A percentile compares a stretch with the other conserved stretches of the same genome.
Conservation (phyloP, 768 basidiomycete genomes). For the Auriscalpium vulgare region DNA sequence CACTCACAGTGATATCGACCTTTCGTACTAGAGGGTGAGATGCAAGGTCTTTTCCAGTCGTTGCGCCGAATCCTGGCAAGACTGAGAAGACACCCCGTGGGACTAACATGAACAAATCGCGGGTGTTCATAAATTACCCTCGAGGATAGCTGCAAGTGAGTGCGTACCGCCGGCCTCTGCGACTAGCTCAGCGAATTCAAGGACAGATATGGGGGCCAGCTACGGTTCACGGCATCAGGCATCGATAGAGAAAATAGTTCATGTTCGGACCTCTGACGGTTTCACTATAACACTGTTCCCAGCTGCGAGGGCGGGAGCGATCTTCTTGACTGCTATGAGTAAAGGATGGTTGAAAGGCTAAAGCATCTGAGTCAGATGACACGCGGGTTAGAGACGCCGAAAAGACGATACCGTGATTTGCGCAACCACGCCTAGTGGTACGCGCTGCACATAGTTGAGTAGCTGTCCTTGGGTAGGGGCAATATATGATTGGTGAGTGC, state of each 20-base stretch:
- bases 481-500: slow-evolving; percentile 62
- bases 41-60: slow-evolving; percentile 57
- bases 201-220: slow-evolving; percentile 73
- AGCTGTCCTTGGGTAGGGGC: slow-evolving; percentile 75
- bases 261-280: slow-evolving; percentile 55
- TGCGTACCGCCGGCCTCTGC: slow-evolving; percentile 55
- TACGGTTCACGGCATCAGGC: slow-evolving; percentile 16
- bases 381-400: too few species aligned
- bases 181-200: slow-evolving; percentile 66
- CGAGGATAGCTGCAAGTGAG: neutral
- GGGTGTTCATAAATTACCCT: neutral
- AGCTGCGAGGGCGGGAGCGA: slow-evolving; percentile 77
- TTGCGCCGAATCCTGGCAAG: slow-evolving; percentile 62
- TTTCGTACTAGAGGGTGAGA: slow-evolving; percentile 63
- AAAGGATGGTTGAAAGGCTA: slow-evolving; percentile 88
- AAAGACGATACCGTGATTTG: slow-evolving; percentile 62
- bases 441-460: slow-evolving; percentile 69
- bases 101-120: slow-evolving; percentile 36
- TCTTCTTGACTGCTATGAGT: slow-evolving; percentile 85
- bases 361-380: neutral
- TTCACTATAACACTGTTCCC: slow-evolving; percentile 82
- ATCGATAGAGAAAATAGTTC: neutral
- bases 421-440: slow-evolving; percentile 83
- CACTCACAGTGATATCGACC: slow-evolving; percentile 73
- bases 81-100: slow-evolving; percentile 68